phyloP scores from a whole-genome alignment of 1,139 yeast genomes.

The Pichia sp. region DNA sequence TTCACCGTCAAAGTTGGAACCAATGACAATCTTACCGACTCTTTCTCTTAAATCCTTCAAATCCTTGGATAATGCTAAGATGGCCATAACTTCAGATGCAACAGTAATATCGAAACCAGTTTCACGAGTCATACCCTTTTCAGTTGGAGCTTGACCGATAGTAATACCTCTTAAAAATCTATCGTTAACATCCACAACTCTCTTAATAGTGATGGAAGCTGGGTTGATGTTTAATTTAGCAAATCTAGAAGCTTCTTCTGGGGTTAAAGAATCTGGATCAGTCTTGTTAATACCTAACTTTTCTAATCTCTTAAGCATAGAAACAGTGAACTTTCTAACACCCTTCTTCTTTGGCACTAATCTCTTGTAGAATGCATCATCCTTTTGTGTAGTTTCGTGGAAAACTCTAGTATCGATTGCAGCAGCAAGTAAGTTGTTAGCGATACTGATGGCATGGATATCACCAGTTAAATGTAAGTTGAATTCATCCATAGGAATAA shows the following conservation, averaged over 20 bases:
- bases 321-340: conserved; percentile 58
- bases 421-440: conserved; percentile 77
- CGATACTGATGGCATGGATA: conserved; percentile 79
- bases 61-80: conserved; percentile 67
- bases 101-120: conserved; percentile 83
- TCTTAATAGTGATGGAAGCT: conserved; percentile 66
- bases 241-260: conserved; percentile 61
- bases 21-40: conserved; percentile 71
- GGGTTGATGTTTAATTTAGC: conserved; percentile 73
- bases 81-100: conserved; percentile 82
- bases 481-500: conserved; percentile 86
- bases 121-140: conserved; percentile 67
- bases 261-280: conserved; percentile 65
- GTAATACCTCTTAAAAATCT: conserved; percentile 74
- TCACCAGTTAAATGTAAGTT: conserved; percentile 86
- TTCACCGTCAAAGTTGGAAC: conserved; percentile 56
- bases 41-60: conserved; percentile 66
- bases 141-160: conserved; percentile 75
- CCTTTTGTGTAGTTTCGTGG: conserved; percentile 71
- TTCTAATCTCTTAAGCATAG: conserved; percentile 62
- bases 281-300: conserved; percentile 65
- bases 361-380: conserved; percentile 63
- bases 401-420: conserved; percentile 84
- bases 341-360: conserved; percentile 73
- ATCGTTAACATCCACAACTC: conserved; percentile 82